These are phyloP conservation scores for Arthrobotrys iridis DNA, from an alignment of 2,329 filamentous ascomycete species.

Conservation along the genomic window DNA sequence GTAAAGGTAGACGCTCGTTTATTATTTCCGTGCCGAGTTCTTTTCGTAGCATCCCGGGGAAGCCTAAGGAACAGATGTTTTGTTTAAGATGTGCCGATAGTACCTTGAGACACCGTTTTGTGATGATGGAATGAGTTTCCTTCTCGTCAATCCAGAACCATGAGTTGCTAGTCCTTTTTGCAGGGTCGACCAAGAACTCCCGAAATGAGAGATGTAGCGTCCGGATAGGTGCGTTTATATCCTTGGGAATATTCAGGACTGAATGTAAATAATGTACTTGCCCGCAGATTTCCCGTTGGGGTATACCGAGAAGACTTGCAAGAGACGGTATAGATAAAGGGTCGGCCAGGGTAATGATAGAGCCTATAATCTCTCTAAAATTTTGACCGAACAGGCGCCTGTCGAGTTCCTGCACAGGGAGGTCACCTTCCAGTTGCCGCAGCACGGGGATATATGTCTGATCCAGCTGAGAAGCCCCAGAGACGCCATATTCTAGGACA, in stretches of 20 bases:
- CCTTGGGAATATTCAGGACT: conserved; percentile 4
- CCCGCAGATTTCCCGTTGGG: not conserved
- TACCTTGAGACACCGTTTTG: not conserved
- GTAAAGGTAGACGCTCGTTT: conserved; percentile 58
- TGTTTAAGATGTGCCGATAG: conserved; percentile 55
- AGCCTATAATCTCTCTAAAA: conserved; percentile 2
- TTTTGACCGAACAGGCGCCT: not conserved
- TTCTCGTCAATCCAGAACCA: conserved; percentile 5
- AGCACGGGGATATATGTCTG: not conserved
- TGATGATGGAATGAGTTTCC: not conserved
- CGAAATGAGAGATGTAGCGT: conserved; percentile 42
- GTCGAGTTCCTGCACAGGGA: not conserved
- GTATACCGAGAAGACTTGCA: not conserved
- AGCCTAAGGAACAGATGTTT: conserved; percentile 58
- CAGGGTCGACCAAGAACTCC: conserved; percentile 26
- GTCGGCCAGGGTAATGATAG: conserved; percentile 7
- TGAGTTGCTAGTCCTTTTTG: not conserved
- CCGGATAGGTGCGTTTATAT: conserved; percentile 9
- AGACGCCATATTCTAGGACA: not conserved
- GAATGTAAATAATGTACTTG: conserved; percentile 8
- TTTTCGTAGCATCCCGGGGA: conserved; percentile 46
- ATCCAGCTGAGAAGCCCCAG: not conserved
- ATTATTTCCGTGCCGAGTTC: conserved; percentile 55
- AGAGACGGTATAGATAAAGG: not conserved
- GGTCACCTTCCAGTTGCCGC: not conserved